These are phyloP conservation scores for Gossypium stocksii DNA, from an alignment of 345 rosid species.

Conservation along the genomic window DNA sequence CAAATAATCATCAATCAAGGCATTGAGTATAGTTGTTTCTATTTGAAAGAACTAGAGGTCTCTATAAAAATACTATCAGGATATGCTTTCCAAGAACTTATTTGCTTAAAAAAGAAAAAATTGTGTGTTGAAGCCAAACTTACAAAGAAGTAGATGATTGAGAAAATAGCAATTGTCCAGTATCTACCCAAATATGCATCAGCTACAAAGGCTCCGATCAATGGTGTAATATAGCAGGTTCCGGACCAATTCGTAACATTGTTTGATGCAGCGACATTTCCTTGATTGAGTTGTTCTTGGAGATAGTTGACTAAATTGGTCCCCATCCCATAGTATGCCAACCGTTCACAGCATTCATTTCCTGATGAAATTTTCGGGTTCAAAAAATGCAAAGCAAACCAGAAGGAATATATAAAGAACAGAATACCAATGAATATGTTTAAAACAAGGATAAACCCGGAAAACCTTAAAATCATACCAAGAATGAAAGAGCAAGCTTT, in stretches of 20 bases:
- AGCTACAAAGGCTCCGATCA: conserved; percentile 90
- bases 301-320: conserved; percentile 90
- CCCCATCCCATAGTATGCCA: conserved; percentile 99
- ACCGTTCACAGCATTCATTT: conserved; percentile 82
- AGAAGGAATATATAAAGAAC: background rate
- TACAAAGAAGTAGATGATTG: conserved; percentile 65
- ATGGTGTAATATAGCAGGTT: conserved; percentile 81
- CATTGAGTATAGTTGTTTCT: background rate
- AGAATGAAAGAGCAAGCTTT: conserved; percentile 67
- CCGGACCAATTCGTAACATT: conserved; percentile 92
- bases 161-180: conserved; percentile 79
- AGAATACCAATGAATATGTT: background rate
- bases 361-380: conserved; percentile 31
- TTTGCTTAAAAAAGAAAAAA: background rate
- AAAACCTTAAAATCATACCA: conserved; percentile 1
- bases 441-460: background rate
- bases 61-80: background rate
- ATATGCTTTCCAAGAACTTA: background rate
- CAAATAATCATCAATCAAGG: background rate
- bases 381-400: background rate
- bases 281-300: conserved; percentile 52
- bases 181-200: conserved; percentile 92
- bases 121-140: conserved; percentile 32
- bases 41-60: background rate
- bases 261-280: conserved; percentile 74